A percentile compares a stretch with the other conserved stretches of the same genome.
Conservation (phyloP, 805 yeast genomes). For the Candida coquimbonensis region DNA sequence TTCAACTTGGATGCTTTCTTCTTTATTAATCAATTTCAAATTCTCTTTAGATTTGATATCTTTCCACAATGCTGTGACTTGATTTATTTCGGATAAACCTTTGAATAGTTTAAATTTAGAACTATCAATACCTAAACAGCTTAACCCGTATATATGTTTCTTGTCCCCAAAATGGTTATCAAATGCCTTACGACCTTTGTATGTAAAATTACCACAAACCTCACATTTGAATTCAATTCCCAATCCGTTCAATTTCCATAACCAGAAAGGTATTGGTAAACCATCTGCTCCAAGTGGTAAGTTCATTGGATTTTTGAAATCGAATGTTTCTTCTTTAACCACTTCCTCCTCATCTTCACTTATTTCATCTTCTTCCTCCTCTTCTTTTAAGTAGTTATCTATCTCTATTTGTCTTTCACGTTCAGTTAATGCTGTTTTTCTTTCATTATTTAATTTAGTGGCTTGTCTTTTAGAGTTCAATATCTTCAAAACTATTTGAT, state of each 20-base stretch:
- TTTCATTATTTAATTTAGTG: constrained; percentile 56
- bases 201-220: constrained; percentile 70
- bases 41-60: constrained; percentile 26
- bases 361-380: constrained; percentile 20
- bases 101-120: constrained; percentile 39
- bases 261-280: constrained; percentile 88
- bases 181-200: constrained; percentile 67
- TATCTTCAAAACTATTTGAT: constrained; percentile 28
- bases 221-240: constrained; percentile 72
- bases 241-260: constrained; percentile 83
- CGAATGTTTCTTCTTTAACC: constrained; percentile 24
- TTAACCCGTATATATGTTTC: constrained; percentile 67
- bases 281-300: constrained; percentile 87
- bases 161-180: constrained; percentile 69
- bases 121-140: constrained; percentile 63
- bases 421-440: constrained; percentile 63
- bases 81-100: constrained; percentile 60
- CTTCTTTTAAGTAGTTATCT: constrained; percentile 7
- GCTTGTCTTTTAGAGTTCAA: constrained; percentile 27
- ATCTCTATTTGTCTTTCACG: constrained; percentile 33
- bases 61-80: constrained; percentile 56
- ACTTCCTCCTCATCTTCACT: constrained; percentile 7
- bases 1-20: constrained; percentile 71
- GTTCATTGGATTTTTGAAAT: constrained; percentile 39
- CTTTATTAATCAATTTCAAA: constrained; percentile 28